phyloP scores from a whole-genome alignment of 2,329 filamentous ascomycete genomes.

The Penicillium sp. region DNA sequence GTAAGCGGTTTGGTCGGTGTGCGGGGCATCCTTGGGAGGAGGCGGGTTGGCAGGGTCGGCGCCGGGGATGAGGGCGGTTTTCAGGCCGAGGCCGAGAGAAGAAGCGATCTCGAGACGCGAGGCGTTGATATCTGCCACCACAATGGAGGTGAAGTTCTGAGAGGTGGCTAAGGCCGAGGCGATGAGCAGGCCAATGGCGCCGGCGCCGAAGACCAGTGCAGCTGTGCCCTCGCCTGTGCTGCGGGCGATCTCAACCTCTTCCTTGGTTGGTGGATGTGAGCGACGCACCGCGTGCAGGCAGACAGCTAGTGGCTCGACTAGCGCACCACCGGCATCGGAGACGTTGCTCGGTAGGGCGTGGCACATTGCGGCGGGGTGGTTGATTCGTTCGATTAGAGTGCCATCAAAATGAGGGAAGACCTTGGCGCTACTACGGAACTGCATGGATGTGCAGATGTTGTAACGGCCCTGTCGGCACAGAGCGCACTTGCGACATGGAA shows the following conservation, averaged over 20 bases:
- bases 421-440: constrained; percentile 57
- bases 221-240: constrained; percentile 40
- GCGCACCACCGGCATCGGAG: constrained; percentile 52
- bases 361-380: constrained; percentile 57
- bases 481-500: constrained; percentile 65
- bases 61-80: constrained; percentile 37
- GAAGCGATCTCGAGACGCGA: constrained; percentile 53
- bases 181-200: constrained; percentile 56
- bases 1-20: constrained; percentile 31
- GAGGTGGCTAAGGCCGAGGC: constrained; percentile 54
- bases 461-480: constrained; percentile 55
- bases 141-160: constrained; percentile 50
- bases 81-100: constrained; percentile 33
- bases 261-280: constrained; percentile 44
- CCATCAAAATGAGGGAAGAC: constrained; percentile 58
- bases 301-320: constrained; percentile 58
- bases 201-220: constrained; percentile 57
- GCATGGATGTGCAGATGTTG: constrained; percentile 57
- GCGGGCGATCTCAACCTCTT: constrained; percentile 37
- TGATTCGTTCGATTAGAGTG: constrained; percentile 58
- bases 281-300: constrained; percentile 56
- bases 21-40: constrained; percentile 29
- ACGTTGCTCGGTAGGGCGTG: constrained; percentile 53
- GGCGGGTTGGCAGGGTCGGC: constrained; percentile 26
- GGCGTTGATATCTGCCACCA: constrained; percentile 58